These are phyloP conservation scores for Pythium vanterpoolii DNA, from an alignment of 352 stramenopile species.

Conservation along the genomic window DNA sequence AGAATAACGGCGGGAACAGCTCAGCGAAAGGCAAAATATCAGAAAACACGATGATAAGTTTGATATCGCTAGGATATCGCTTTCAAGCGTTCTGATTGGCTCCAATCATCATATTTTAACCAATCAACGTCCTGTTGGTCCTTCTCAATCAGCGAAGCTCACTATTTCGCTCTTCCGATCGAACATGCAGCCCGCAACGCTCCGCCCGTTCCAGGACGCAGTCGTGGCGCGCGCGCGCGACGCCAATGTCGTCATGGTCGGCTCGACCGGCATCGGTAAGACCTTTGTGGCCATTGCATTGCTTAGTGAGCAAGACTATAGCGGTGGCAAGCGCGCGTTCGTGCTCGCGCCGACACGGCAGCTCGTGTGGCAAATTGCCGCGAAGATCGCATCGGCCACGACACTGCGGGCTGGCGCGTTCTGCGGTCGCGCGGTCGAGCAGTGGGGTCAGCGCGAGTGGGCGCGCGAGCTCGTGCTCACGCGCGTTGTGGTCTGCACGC, in stretches of 20 bases:
- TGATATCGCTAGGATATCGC: too few species aligned
- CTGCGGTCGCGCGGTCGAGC: constrained; percentile 42
- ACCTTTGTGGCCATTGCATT: constrained; percentile 80
- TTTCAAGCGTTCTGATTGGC: too few species aligned
- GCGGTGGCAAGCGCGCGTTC: constrained; percentile 57
- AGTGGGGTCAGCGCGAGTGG: constrained; percentile 70
- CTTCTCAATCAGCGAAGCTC: background rate
- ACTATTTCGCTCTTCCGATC: background rate
- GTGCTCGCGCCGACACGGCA: constrained; percentile 82
- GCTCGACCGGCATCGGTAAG: constrained; percentile 82
- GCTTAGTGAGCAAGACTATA: constrained; percentile 74
- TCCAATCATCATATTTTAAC: too few species aligned
- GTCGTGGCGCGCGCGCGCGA: constrained; percentile 64
- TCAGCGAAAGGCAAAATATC: too few species aligned
- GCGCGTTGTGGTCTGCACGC: constrained; percentile 84
- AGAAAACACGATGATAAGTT: too few species aligned
- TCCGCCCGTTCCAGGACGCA: constrained; percentile 70
- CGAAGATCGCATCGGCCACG: constrained; percentile 64
- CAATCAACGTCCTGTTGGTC: background rate
- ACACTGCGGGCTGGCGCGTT: constrained; percentile 56
- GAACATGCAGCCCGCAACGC: constrained; percentile 3
- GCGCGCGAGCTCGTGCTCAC: constrained; percentile 45
- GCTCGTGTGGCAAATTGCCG: constrained; percentile 73
- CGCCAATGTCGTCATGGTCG: constrained; percentile 83
- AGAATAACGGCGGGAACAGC: too few species aligned